Base-by-base conservation (phyloP, 2,329 filamentous ascomycete genomes). In the Stagonosporopsis rhizophila region DNA sequence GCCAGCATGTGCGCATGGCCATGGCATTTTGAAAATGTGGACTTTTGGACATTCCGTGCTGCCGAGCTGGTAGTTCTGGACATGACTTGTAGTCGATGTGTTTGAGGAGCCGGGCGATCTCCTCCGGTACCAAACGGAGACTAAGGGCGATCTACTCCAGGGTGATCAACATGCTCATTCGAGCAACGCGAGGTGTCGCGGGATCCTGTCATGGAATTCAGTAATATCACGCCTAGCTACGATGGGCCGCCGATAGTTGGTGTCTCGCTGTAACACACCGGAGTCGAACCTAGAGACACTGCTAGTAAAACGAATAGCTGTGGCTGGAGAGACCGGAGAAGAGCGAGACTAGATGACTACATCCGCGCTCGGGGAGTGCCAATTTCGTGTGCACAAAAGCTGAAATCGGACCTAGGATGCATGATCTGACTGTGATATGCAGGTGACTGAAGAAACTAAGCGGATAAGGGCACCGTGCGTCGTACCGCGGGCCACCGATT, bases 361-460 rank as follows among this genome's bases (percentile, higher is more conserved):
- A 8, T 39, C 38, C 20, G 38, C 32, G 6, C 20, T 17, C 6
- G 8, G 6, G 39, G 39, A 37, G 25, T 23, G 19, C 30, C 28
- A 19, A 17, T 51, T 35, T 20, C 23, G 4, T 39, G 23, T 25
- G 32, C 34, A 39, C n/a, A 28, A 1, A 25, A 32, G 45, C 17
- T 34, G 27, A 55, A 46, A 49, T 35, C 11, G 35, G 27, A 40
- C 27, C 34, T 14, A 32, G 20, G 46, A 27, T 46, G 32, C 53
- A 56, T 56, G 30, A 38, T 56, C 46, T 38, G 45, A 46, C n/a
- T 34, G 19, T 42, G 17, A 12, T 34, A 34, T 44, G 53, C 53
- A 52, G 42, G 44, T 44, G 7, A 9, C 32, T 23, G 37, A 38
- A 17, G 20, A 20, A 19, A 41, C 19, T 25, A 25, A 28, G 22